These are phyloP conservation scores for Fonsecaea pedrosoi DNA, from an alignment of 2,329 filamentous ascomycete genomes.

Conservation along the genomic window DNA sequence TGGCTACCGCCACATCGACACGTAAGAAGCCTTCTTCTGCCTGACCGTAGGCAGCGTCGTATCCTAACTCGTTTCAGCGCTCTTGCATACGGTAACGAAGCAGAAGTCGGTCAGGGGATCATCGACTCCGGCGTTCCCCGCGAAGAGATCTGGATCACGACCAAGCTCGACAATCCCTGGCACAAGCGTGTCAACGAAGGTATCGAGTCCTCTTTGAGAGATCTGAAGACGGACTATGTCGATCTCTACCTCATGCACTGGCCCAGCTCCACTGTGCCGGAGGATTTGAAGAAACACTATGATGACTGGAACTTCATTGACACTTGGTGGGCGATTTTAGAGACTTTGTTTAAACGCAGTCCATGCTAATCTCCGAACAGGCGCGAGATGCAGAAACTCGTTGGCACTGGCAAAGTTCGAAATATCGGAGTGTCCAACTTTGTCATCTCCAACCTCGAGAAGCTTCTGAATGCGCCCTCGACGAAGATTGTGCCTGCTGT, in stretches of 20 bases:
- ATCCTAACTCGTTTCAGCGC: conserved; percentile 50
- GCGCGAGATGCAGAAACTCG: conserved; percentile 51
- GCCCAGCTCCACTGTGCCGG: conserved; percentile 43
- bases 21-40: conserved; percentile 44
- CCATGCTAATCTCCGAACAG: conserved; percentile 49
- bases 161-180: conserved; percentile 82
- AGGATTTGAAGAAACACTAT: conserved; percentile 63
- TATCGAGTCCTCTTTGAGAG: conserved; percentile 67
- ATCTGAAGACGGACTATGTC: conserved; percentile 69
- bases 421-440: conserved; percentile 91
- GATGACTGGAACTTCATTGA: conserved; percentile 82
- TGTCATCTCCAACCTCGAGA: conserved; percentile 79
- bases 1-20: conserved; percentile 79
- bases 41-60: neutral
- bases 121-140: conserved; percentile 69
- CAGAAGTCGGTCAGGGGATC: conserved; percentile 71
- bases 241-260: conserved; percentile 74
- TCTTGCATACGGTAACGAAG: conserved; percentile 78
- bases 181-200: conserved; percentile 69
- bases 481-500: conserved; percentile 71
- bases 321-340: conserved; percentile 62
- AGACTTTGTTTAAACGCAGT: neutral
- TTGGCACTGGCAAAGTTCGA: conserved; percentile 66
- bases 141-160: conserved; percentile 73
- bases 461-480: conserved; percentile 70